phyloP scores from a whole-genome alignment of 495 filamentous ascomycete species.

The Penicillium bialowiezense region DNA sequence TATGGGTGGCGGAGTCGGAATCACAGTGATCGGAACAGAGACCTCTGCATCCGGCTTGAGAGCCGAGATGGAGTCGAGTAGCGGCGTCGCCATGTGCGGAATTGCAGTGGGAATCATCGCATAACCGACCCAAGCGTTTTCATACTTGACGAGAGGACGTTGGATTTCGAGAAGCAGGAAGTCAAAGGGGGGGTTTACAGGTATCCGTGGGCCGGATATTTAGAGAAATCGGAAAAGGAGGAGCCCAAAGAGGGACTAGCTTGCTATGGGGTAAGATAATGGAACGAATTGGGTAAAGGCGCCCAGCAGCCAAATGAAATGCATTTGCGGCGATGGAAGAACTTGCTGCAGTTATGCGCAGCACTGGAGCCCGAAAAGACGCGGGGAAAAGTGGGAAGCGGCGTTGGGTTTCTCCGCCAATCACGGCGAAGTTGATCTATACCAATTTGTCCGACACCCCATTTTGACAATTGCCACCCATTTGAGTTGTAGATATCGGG shows the following conservation, averaged over 20 bases:
- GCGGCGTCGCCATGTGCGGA: conserved; percentile 38
- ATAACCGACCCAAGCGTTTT: conserved; percentile 26
- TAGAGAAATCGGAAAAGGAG: not conserved
- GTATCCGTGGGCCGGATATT: not conserved
- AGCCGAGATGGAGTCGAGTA: conserved; percentile 16
- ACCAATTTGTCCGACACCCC: not conserved
- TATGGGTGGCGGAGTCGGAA: conserved; percentile 12
- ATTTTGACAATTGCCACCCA: too few species aligned
- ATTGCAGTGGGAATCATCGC: conserved; percentile 44
- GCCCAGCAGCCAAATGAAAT: not conserved
- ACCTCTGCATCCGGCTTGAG: not conserved
- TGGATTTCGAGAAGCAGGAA: not conserved
- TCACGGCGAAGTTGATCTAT: conserved; percentile 8
- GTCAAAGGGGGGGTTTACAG: not conserved
- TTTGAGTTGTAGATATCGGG: not conserved
- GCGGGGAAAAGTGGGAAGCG: conserved; percentile 23
- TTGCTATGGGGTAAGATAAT: not conserved
- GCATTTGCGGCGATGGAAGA: conserved; percentile 12
- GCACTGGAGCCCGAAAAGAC: conserved; percentile 7
- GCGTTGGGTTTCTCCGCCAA: conserved; percentile 41
- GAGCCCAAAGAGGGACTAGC: not conserved
- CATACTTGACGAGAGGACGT: conserved; percentile 20
- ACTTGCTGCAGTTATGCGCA: conserved; percentile 8
- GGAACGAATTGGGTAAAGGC: not conserved
- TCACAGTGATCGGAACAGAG: conserved; percentile 2